A percentile compares a stretch with the other conserved stretches of the same genome.
These are phyloP conservation scores for Teratosphaeria zuluensis DNA, from an alignment of 2,329 filamentous ascomycete species.

Conservation along the genomic window DNA sequence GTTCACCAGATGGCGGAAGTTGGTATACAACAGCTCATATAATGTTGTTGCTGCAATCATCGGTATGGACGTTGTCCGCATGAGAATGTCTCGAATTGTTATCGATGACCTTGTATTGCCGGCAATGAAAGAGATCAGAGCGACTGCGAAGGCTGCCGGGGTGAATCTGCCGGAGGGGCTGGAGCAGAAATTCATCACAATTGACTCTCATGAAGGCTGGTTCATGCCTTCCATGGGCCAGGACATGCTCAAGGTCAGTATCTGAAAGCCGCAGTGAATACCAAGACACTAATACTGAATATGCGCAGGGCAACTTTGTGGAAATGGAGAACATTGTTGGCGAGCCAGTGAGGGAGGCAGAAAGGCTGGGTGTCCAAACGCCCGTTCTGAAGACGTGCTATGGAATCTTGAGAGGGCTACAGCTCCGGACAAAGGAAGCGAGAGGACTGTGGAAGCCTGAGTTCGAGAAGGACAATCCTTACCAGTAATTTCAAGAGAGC, in stretches of 20 bases:
- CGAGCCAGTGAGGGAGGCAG: constrained; percentile 46
- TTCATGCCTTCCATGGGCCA: constrained; percentile 47
- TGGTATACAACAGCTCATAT: constrained; percentile 43
- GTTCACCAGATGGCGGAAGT: constrained; percentile 41
- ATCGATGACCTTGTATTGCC: constrained; percentile 42
- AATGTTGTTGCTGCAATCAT: constrained; percentile 46
- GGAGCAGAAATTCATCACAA: constrained; percentile 36
- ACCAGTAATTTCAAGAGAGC: neutral
- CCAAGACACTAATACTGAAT: constrained; percentile 11
- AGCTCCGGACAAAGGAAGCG: neutral
- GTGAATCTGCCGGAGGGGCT: constrained; percentile 35
- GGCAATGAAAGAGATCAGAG: constrained; percentile 45
- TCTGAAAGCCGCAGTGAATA: neutral
- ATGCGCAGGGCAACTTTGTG: constrained; percentile 39
- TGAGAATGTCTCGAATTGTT: constrained; percentile 37
- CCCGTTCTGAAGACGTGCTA: constrained; percentile 21
- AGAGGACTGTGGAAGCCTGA: neutral
- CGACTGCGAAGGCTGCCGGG: constrained; percentile 37
- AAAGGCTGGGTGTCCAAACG: constrained; percentile 38
- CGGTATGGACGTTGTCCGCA: constrained; percentile 41
- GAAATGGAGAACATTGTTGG: constrained; percentile 49
- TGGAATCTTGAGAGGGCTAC: neutral
- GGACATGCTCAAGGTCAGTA: constrained; percentile 38
- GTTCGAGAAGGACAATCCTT: neutral
- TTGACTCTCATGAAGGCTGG: constrained; percentile 41